Evolutionary conservation across 495 filamentous ascomycete species (phyloP).

Genomic region (Hypoxylon lienhwacheense): DNA sequence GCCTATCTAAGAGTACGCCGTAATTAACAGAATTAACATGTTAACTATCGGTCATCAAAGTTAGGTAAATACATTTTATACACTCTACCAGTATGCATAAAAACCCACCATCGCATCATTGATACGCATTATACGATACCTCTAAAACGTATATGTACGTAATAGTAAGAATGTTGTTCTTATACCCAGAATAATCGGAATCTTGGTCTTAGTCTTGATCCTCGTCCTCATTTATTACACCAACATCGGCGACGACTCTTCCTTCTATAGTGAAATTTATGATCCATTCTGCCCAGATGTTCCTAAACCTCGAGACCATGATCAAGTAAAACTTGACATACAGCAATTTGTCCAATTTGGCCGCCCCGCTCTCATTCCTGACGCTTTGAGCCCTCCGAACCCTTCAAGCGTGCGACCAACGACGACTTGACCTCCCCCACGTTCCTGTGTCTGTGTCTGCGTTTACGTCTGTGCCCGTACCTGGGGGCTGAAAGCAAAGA

Average conservation of each 20-base stretch:
- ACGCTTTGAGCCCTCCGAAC: conserved; percentile 24
- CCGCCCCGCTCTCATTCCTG: conserved; percentile 28
- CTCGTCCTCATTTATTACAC: too few species aligned
- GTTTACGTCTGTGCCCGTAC: too few species aligned
- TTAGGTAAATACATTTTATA: conserved; percentile 6
- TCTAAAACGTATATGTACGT: background rate
- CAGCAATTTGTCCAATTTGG: conserved; percentile 17
- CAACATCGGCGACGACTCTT: conserved; percentile 25
- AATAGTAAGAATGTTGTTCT: conserved; percentile 32
- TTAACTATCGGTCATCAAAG: conserved; percentile 1
- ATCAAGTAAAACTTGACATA: conserved; percentile 22
- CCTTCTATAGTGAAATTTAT: conserved; percentile 31
- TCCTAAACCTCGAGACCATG: conserved; percentile 23
- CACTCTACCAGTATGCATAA: conserved; percentile 1
- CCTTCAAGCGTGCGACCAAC: conserved; percentile 30
- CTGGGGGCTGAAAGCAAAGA: too few species aligned
- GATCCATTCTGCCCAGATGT: conserved; percentile 25
- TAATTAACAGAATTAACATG: background rate
- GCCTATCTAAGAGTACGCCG: conserved; percentile 11
- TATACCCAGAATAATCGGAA: conserved; percentile 16
- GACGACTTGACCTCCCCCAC: conserved; percentile 22
- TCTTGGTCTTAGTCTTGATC: too few species aligned
- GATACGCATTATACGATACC: background rate
- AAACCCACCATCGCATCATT: background rate
- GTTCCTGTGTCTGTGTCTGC: too few species aligned